phyloP scores from a whole-genome alignment of 139 green algal genomes.

The Volvox africanus region DNA sequence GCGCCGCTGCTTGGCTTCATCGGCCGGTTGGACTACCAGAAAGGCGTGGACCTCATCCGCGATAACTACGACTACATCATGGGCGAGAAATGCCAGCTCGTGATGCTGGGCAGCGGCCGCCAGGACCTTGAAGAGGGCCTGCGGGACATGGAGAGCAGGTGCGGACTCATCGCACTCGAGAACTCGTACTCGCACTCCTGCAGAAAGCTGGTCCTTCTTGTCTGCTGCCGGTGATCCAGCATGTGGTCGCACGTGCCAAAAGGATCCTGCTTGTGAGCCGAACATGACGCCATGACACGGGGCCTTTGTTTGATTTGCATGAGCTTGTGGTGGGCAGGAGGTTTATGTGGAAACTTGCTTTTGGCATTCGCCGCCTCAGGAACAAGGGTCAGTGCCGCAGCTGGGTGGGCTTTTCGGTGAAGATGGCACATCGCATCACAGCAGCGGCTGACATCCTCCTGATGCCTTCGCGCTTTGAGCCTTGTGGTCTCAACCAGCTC shows the following conservation, averaged over 20 bases:
- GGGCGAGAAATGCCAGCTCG: slow-evolving; percentile 87
- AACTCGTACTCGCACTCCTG: no score
- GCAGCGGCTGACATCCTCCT: slow-evolving; percentile 84
- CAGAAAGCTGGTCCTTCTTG: no score
- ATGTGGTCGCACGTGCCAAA: no score
- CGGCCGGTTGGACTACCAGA: slow-evolving; percentile 96
- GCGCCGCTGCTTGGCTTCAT: slow-evolving; percentile 94
- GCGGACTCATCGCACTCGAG: neutral
- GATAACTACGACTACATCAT: slow-evolving; percentile 93
- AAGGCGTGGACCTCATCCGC: slow-evolving; percentile 97
- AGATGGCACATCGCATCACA: slow-evolving; percentile 94
- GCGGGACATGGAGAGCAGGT: slow-evolving; percentile 77
- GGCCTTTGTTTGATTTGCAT: no score
- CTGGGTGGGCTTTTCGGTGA: slow-evolving; percentile 94
- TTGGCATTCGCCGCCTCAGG: slow-evolving; percentile 2
- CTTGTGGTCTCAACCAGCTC: slow-evolving; percentile 88
- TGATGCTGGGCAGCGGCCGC: slow-evolving; percentile 93
- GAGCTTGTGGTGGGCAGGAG: no score
- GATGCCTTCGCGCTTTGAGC: slow-evolving; percentile 94
- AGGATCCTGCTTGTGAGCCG: no score
- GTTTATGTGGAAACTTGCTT: no score
- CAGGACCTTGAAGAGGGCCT: slow-evolving; percentile 91
- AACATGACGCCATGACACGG: no score
- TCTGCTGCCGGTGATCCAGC: no score
- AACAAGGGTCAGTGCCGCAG: slow-evolving; percentile 73